A percentile compares a stretch with the other conserved stretches of the same genome.
Conservation (phyloP, 176 grass and related monocot genomes). For the Musa itinerans region DNA sequence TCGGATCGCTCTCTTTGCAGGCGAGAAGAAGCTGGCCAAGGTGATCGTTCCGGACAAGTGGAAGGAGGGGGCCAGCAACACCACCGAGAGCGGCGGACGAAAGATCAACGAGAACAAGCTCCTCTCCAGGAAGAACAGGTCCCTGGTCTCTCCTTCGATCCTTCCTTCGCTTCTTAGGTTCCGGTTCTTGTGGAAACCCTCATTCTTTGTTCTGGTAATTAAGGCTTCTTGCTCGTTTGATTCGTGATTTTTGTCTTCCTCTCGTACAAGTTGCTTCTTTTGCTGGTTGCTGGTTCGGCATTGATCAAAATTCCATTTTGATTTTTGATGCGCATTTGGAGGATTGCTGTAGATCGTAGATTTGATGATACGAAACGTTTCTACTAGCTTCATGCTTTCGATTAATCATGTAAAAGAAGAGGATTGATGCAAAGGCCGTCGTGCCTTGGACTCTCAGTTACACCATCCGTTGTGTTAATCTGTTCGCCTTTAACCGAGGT, state of each 20-base stretch:
- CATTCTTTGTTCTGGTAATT: not conserved
- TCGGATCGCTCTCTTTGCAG: slow-evolving; percentile 26
- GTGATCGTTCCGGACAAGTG: slow-evolving; percentile 99
- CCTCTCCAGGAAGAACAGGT: slow-evolving; percentile 98
- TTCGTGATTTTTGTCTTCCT: not conserved
- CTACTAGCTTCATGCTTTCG: not conserved
- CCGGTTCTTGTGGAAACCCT: not conserved
- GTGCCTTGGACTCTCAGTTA: not conserved
- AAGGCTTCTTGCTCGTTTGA: not conserved
- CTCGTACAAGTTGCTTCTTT: not conserved
- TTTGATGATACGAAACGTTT: not conserved
- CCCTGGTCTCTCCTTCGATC: not conserved
- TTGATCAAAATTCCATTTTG: too few species aligned
- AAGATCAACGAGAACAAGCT: slow-evolving; percentile 99
- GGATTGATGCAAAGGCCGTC: too few species aligned
- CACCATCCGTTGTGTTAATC: not conserved
- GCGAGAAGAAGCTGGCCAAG: slow-evolving; percentile 97
- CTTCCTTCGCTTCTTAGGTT: not conserved
- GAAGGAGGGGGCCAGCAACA: slow-evolving; percentile 99
- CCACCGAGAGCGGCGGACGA: slow-evolving; percentile 74
- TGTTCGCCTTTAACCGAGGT: not conserved
- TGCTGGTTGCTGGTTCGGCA: not conserved
- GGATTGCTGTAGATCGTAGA: not conserved
- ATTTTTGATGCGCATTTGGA: not conserved
- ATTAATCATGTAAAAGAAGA: too few species aligned